These are phyloP conservation scores for Reticulascus tulasneorum DNA, from an alignment of 2,329 filamentous ascomycete genomes.

Conservation along the genomic window DNA sequence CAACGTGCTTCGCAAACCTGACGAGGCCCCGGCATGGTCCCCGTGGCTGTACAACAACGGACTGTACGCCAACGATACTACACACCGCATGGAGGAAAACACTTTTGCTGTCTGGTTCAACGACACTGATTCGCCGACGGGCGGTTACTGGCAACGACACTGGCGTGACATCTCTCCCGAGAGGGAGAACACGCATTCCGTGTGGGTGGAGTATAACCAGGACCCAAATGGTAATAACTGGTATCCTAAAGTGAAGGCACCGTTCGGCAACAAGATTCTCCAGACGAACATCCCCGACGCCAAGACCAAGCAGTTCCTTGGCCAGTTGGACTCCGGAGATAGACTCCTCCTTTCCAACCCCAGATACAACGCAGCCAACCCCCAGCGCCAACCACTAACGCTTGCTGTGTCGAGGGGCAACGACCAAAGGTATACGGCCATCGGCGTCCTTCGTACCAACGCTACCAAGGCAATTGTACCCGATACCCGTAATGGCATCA, in stretches of 20 bases:
- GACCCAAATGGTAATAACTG: slow-evolving; percentile 13
- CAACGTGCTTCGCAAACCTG: slow-evolving; percentile 6
- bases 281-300: slow-evolving; percentile 19
- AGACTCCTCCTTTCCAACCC: slow-evolving; percentile 16
- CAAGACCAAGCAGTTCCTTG: slow-evolving; percentile 18
- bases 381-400: slow-evolving; percentile 16
- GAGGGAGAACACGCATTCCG: slow-evolving; percentile 14
- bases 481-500: slow-evolving; percentile 18
- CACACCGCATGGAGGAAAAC: slow-evolving; percentile 19
- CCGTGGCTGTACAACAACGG: slow-evolving; percentile 18
- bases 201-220: slow-evolving; percentile 20
- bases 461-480: slow-evolving; percentile 17
- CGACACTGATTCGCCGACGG: slow-evolving; percentile 13
- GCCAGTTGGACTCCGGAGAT: slow-evolving; percentile 8
- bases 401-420: slow-evolving; percentile 13
- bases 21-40: slow-evolving; percentile 16
- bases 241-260: slow-evolving; percentile 15
- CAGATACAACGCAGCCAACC: slow-evolving; percentile 13
- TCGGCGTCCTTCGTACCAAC: slow-evolving; percentile 18
- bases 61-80: slow-evolving; percentile 13
- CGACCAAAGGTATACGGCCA: slow-evolving; percentile 8
- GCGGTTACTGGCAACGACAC: slow-evolving; percentile 20
- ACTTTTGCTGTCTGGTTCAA: slow-evolving; percentile 19
- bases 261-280: slow-evolving; percentile 17
- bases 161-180: slow-evolving; percentile 20